Evolutionary conservation across 1,139 yeast genomes (phyloP).

Genomic region (Geotrichum phurueaensis): DNA sequence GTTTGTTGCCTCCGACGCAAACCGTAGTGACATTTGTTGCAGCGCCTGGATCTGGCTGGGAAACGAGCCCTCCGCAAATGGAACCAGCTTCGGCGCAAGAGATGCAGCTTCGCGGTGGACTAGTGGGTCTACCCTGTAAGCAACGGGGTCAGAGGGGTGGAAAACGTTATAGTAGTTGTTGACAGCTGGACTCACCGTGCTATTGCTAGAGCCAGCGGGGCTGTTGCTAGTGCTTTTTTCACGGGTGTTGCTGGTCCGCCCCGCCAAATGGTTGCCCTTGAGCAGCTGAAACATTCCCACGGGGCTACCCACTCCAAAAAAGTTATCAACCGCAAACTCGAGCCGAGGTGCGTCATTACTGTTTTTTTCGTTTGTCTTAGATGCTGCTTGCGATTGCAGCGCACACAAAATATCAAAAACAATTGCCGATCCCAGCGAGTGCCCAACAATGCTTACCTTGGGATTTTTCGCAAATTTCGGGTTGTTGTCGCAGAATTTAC

Average conservation of each 20-base stretch:
- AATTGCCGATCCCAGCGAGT: constrained; percentile 82
- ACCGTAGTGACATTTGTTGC: constrained; percentile 40
- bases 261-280: constrained; percentile 49
- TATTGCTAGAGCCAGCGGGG: constrained; percentile 13
- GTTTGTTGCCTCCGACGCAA: constrained; percentile 43
- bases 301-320: constrained; percentile 82
- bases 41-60: constrained; percentile 41
- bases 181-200: constrained; percentile 37
- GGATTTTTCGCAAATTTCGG: constrained; percentile 61
- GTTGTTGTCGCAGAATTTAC: constrained; percentile 51
- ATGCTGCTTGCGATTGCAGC: constrained; percentile 10
- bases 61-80: constrained; percentile 47
- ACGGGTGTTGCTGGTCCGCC: constrained; percentile 31
- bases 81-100: constrained; percentile 55
- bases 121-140: constrained; percentile 80
- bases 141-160: constrained; percentile 87
- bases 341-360: constrained; percentile 37
- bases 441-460: constrained; percentile 75
- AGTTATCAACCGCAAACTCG: constrained; percentile 62
- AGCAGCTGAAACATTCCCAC: constrained; percentile 74
- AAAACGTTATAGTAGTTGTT: constrained; percentile 65
- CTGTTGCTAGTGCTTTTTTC: neutral
- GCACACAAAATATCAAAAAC: constrained; percentile 61
- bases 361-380: constrained; percentile 9
- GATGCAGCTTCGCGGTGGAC: constrained; percentile 50